Evolutionary conservation across 257 asterid genomes (phyloP).

Genomic region (Avicennia marina): DNA sequence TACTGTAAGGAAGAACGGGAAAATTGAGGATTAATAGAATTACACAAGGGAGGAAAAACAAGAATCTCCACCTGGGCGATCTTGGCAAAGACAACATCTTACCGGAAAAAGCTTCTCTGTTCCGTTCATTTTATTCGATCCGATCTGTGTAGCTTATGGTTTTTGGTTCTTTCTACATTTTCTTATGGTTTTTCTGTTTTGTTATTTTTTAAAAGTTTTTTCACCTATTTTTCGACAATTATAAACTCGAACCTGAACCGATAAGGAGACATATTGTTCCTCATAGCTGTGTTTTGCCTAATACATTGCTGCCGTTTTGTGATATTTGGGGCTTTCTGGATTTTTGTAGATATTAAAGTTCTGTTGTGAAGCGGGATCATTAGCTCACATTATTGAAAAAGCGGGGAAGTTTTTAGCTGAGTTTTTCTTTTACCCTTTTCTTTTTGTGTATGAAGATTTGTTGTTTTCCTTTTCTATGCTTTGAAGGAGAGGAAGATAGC

Average conservation of each 20-base stretch:
- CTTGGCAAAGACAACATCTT: conserved; percentile 17
- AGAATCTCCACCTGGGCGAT: conserved; percentile 32
- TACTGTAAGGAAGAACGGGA: not conserved
- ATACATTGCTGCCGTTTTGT: conserved; percentile 1
- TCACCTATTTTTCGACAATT: not conserved
- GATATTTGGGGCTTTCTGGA: conserved; percentile 21
- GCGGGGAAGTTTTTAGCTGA: not conserved
- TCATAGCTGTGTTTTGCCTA: not conserved
- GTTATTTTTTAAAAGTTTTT: not conserved
- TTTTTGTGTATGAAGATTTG: conserved; percentile 77
- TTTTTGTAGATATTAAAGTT: conserved; percentile 24
- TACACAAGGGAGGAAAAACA: not conserved
- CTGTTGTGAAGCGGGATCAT: conserved; percentile 25
- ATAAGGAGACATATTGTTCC: not conserved
- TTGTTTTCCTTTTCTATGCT: conserved; percentile 66
- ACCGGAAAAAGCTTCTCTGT: not conserved
- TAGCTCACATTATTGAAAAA: conserved; percentile 29
- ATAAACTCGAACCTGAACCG: not conserved
- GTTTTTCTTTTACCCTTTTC: too few species aligned
- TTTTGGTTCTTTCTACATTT: not conserved
- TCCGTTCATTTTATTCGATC: conserved; percentile 23
- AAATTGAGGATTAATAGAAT: not conserved
- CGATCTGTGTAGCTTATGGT: conserved; percentile 30
- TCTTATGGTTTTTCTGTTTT: not conserved
- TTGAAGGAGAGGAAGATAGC: conserved; percentile 52